Base-by-base conservation (phyloP, 768 basidiomycete species). In the Auricularia sp. region DNA sequence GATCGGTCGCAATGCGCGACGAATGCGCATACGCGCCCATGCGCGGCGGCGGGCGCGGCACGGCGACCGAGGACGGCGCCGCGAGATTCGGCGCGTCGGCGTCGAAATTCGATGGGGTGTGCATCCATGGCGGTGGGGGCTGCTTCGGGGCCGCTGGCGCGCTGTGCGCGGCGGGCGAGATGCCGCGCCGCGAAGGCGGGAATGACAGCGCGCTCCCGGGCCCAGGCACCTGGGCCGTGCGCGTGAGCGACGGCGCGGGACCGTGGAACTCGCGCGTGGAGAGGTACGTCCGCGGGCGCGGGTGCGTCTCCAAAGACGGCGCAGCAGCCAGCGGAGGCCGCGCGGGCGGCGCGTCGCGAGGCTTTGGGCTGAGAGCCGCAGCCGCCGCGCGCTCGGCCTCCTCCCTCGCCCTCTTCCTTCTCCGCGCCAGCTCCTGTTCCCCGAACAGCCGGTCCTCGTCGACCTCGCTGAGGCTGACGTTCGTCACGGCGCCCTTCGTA, bases 361-460 rank as follows among this genome's bases (percentile, higher is more conserved):
- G 13, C 18, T 59, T 35, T 29, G 56, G 14, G 14, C 14, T 34
- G 24, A 14, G 24, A 1, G 56, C 10, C 24, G 56, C 56, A n/a
- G 54, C 64, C 62, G 35, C 45, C 24, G 58, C 63, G 33, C 18
- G 18, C 59, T 61, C 18, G 11, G 64, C 58, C 54, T 61, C 54
- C 18, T 29, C 71, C 72, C 63, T 62, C 64, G 63, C 67, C 68
- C 64, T 69, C 69, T 39, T 39, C n/a, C 24, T 10, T 70, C 78
- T 78, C 69, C 75, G 79, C 54, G 69, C 70, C 62, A 75, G 72
- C 54, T 81, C 81, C 63, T 76, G 79, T 66, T 85, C 86, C 39
- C 85, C 82, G 64, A 85, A 76, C 51, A 93, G 76, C 61, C 87
- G 80, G 34, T 85, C 84, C 51, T 88, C 85, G 24, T 93, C 90